These are phyloP conservation scores for Stemphylium beticola DNA, from an alignment of 2,329 filamentous ascomycete species.

Conservation along the genomic window DNA sequence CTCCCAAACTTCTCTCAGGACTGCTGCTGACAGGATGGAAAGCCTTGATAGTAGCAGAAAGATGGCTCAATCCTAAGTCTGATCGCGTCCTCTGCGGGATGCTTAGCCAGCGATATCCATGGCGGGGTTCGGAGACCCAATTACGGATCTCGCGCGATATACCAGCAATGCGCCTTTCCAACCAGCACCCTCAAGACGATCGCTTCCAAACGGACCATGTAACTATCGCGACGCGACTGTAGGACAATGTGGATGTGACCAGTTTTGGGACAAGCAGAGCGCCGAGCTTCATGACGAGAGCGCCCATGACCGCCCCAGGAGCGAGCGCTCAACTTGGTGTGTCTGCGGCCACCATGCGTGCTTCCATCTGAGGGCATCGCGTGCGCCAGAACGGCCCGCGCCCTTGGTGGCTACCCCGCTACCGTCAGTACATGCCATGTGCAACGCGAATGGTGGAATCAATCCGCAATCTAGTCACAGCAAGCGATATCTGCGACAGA, in stretches of 20 bases:
- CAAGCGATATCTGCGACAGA: conserved; percentile 22
- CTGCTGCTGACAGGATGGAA: conserved; percentile 32
- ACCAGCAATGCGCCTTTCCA: conserved; percentile 22
- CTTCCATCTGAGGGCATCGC: conserved; percentile 53
- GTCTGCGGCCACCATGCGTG: conserved; percentile 65
- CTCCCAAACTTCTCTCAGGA: conserved; percentile 10
- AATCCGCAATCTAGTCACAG: conserved; percentile 15
- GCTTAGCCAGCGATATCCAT: conserved; percentile 42
- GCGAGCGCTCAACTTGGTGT: conserved; percentile 53
- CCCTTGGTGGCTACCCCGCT: conserved; percentile 15
- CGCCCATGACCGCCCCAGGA: conserved; percentile 29
- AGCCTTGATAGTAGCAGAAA: conserved; percentile 28
- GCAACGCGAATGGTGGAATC: conserved; percentile 19
- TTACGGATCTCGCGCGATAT: conserved; percentile 27
- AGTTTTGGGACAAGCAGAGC: conserved; percentile 56
- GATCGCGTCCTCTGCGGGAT: conserved; percentile 40
- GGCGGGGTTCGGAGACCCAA: conserved; percentile 42
- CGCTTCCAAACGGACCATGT: conserved; percentile 60
- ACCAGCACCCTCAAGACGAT: conserved; percentile 31
- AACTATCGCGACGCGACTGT: conserved; percentile 57
- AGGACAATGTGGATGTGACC: conserved; percentile 60
- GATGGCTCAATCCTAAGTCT: conserved; percentile 37
- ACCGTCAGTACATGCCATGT: conserved; percentile 13
- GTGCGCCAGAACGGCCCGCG: conserved; percentile 21
- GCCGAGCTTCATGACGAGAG: conserved; percentile 42